Percentiles rank a stretch among this genome's conserved stretches.
These are phyloP conservation scores for Colletotrichum euphorbiae DNA, from an alignment of 2,329 filamentous ascomycete genomes.

Conservation along the genomic window DNA sequence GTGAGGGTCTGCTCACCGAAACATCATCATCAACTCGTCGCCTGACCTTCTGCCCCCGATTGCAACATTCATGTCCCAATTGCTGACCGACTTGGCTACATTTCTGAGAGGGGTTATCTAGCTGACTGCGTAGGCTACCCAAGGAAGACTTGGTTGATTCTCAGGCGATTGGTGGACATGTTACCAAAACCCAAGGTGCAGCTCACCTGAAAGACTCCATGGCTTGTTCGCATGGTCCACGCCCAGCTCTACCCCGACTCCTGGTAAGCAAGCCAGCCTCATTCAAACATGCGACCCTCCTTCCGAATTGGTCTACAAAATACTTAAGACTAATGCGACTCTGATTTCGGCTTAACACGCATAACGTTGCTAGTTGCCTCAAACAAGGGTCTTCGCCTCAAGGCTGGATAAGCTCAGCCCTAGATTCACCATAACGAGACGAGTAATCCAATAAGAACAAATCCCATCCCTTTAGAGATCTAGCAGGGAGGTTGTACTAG, in stretches of 20 bases:
- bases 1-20: constrained; percentile 27
- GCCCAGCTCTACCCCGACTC: constrained; percentile 23
- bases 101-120: not conserved
- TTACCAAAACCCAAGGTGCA: not conserved
- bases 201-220: constrained; percentile 28
- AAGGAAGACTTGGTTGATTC: not conserved
- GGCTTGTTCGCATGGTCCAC: constrained; percentile 10
- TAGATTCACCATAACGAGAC: not conserved
- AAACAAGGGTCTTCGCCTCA: not conserved
- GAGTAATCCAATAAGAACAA: not conserved
- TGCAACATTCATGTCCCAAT: constrained; percentile 17
- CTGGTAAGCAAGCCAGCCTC: not conserved
- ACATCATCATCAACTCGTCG: constrained; percentile 15
- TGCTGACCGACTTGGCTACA: not conserved
- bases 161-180: constrained; percentile 19
- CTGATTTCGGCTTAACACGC: not conserved
- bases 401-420: not conserved
- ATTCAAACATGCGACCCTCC: not conserved
- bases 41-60: not conserved
- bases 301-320: constrained; percentile 6
- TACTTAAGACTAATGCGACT: constrained; percentile 17
- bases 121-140: not conserved
- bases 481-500: not conserved
- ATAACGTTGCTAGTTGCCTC: not conserved
- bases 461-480: not conserved